Base-by-base conservation (phyloP, 495 filamentous ascomycete species). In the Daldinia vernicosa region DNA sequence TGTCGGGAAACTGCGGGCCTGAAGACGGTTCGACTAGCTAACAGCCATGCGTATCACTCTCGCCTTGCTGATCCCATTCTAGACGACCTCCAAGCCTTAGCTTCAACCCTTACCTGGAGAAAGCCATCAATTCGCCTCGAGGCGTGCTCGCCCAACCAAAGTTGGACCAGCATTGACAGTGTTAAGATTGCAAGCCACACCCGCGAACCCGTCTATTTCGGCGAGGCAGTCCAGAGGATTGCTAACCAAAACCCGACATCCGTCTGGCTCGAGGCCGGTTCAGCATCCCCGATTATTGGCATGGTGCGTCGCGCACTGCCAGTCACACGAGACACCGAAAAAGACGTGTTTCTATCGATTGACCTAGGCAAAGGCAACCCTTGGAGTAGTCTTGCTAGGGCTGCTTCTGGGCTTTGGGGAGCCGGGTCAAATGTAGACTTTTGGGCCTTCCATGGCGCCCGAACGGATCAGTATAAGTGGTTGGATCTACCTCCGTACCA, bases 401-500 rank as follows among this genome's bases (percentile, higher is more conserved):
- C 67, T 12, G 69, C 72, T 1, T 27, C 65, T 7, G 53, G 66
- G 14, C 62, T 80, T 5, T 79, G 79, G 79, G 57, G 63, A 30
- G 58, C 64, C 27, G 79, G 77, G 14, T 40, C 69, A 37, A 59
- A 30, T 4, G 54, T 19, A 35, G 54, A 61, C 22, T 67, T 63
- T 60, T 76, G 60, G 73, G 27, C 61, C 1, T 79, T 77, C 64
- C 64, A 68, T 28, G 43, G 62, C 11, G 22, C 28, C 1, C 60
- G 70, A 32, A 27, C 47, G 15, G 19, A 15, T 30, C 26, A 58
- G 24, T 83, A 84, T 60, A 27, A 55, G 5, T 61, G 47, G 6
- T 6, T 87, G n/a, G 55, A 77, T 1, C 78, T 89, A 0, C 87
- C 87, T 11, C 82, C 86, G 0, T 88, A 87, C 47, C 83, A 87